Evolutionary conservation across 73 alveolate species (phyloP), one percentile per base, ranked within the genome.

Genomic region (Loxodes magnus): DNA sequence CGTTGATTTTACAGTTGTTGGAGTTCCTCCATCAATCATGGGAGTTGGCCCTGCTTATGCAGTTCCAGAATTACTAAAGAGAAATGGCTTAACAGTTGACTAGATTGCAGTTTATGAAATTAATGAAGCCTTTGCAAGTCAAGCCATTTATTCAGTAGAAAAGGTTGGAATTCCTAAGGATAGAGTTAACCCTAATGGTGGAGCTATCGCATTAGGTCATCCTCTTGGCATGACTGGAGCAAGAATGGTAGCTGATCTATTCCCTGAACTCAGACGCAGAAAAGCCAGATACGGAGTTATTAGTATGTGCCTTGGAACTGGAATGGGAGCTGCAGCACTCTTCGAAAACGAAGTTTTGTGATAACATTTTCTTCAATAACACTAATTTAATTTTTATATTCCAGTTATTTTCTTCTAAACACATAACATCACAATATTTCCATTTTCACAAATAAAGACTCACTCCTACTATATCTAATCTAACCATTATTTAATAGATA

Each of bases 11-110:
- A 90, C 96, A 14, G 96, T 85, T 38, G 98, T 88, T 33, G 99
- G 99, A 4, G 98, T 90, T 25, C 99, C 98, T 24, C 98, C 99
- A 23, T 94, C 84, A 71, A 71, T 93, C 56, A 96, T 96, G 99
- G 99, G 99, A 48, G 85, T 96, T 44, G 99, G 99, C 25, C 99
- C 99, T 33, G 96, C 99, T 17, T 77, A 77, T 48, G 99, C 99
- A 28, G 93, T 96, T 46, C 99, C 99, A 37, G 84, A 81, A 49
- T 92, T 96, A 28, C 80, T 96, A 17, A 71, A 79, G 77, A 76
- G 69, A 80, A 94, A 94, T 24, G 87, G 91, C 27, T 73, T 96
- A 49, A 84, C 69, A 39, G 67, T 89, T 37, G 87, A 79, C 44
- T 98, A 94, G 62, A 83, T 96, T 55, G 98, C 89, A 83, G 76